phyloP scores from a whole-genome alignment of 75 land plant species.

The Cryptomeria japonica region DNA sequence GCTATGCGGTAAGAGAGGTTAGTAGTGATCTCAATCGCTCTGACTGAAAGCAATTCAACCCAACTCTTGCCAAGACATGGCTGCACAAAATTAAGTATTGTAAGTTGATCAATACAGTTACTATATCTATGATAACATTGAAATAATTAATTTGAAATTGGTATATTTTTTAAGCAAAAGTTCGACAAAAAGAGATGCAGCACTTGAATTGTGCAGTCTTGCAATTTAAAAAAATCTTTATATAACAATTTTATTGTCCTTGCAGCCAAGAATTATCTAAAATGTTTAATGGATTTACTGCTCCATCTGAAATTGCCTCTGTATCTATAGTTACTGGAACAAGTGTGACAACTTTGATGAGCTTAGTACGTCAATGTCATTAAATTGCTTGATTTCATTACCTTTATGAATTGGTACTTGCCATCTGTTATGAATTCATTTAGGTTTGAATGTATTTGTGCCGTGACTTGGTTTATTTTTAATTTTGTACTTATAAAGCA shows the following conservation, averaged over 20 bases:
- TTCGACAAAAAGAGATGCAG: background rate
- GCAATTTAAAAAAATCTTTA: background rate
- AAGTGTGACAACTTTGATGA: background rate
- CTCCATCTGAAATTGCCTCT: background rate
- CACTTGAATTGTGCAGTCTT: background rate
- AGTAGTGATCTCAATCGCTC: background rate
- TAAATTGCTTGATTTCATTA: background rate
- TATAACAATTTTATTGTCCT: background rate
- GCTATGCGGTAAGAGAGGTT: background rate
- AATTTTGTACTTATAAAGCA: background rate
- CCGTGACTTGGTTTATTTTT: background rate
- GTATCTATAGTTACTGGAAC: background rate
- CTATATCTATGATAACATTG: background rate
- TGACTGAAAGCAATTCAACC: background rate
- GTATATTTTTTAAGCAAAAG: background rate
- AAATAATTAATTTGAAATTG: background rate
- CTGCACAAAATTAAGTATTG: background rate
- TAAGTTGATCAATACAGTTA: background rate
- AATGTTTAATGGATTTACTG: background rate
- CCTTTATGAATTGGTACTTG: background rate
- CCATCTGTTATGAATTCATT: background rate
- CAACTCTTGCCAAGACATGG: background rate
- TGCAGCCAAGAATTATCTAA: background rate
- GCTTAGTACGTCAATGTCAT: no score
- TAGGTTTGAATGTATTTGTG: background rate